A percentile compares a stretch with the other conserved stretches of the same genome.
Conservation (phyloP, 208 protist species). For the Angomonas desouzai region DNA sequence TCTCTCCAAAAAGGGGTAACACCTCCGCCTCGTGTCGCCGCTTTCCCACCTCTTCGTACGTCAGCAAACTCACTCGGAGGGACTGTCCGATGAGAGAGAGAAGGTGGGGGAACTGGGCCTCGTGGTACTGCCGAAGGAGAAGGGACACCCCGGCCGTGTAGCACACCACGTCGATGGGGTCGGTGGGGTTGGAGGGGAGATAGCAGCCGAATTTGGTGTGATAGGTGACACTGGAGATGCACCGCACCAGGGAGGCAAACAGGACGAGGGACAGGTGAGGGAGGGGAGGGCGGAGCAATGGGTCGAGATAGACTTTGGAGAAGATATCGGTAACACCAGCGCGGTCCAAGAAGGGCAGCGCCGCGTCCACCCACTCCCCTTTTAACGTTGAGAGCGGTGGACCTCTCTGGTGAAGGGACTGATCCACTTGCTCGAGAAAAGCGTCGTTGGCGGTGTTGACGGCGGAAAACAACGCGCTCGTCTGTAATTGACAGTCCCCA, state of each 20-base stretch:
- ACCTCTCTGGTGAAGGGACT: slow-evolving; percentile 43
- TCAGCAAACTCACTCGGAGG: slow-evolving; percentile 26
- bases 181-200: slow-evolving; percentile 32
- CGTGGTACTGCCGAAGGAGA: slow-evolving; percentile 93
- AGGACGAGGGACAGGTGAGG: slow-evolving; percentile 78
- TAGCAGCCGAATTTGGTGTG: slow-evolving; percentile 45
- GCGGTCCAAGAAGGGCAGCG: slow-evolving; percentile 64
- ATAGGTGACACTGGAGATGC: slow-evolving; percentile 60
- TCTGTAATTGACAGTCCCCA: slow-evolving; percentile 77
- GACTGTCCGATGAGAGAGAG: slow-evolving; percentile 86
- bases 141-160: slow-evolving; percentile 88
- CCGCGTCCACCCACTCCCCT: background rate
- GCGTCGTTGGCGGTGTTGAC: slow-evolving; percentile 81
- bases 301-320: slow-evolving; percentile 84
- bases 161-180: slow-evolving; percentile 74
- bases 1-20: slow-evolving; percentile 35
- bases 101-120: slow-evolving; percentile 66
- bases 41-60: slow-evolving; percentile 15
- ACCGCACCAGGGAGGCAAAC: slow-evolving; percentile 61
- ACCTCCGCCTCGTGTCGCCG: slow-evolving; percentile 8
- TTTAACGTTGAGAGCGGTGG: background rate
- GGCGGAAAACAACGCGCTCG: slow-evolving; percentile 66
- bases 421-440: slow-evolving; percentile 87
- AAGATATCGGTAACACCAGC: slow-evolving; percentile 82
- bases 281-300: slow-evolving; percentile 33